Conservation (phyloP, 805 yeast genomes). For the Blastobotrys robertii region DNA sequence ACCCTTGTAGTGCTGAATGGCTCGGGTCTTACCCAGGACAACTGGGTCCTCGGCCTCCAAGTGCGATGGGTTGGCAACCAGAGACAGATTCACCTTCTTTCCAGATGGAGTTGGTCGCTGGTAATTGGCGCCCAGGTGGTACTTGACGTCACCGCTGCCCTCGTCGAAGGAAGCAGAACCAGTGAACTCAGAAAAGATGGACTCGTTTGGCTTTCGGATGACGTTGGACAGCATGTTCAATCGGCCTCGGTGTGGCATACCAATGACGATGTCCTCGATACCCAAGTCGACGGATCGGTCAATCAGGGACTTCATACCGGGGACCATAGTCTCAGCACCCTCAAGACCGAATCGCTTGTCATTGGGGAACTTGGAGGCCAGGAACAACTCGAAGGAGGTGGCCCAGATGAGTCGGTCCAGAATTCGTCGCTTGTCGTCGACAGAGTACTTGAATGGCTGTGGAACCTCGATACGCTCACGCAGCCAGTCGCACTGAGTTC, state of each 20-base stretch:
- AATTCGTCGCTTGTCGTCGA: conserved; percentile 91
- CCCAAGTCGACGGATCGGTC: conserved; percentile 83
- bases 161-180: conserved; percentile 87
- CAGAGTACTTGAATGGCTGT: conserved; percentile 65
- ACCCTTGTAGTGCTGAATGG: conserved; percentile 82
- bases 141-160: conserved; percentile 98
- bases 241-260: conserved; percentile 99
- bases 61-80: conserved; percentile 98
- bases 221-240: conserved; percentile 95
- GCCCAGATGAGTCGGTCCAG: conserved; percentile 96
- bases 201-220: conserved; percentile 96
- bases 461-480: conserved; percentile 95
- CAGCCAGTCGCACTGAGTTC: conserved; percentile 96
- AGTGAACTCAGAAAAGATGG: conserved; percentile 90
- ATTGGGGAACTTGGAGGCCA: conserved; percentile 93
- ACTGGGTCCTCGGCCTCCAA: conserved; percentile 99
- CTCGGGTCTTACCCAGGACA: conserved; percentile 95
- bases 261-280: conserved; percentile 90
- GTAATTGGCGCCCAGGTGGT: conserved; percentile 98
- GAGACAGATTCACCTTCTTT: conserved; percentile 84
- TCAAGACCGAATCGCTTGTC: conserved; percentile 98
- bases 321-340: conserved; percentile 95
- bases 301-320: conserved; percentile 92
- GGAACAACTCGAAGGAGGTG: conserved; percentile 83
- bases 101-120: conserved; percentile 99